Base-by-base conservation (phyloP, 148 eudicot species). In the Fagopyrum esculentum region DNA sequence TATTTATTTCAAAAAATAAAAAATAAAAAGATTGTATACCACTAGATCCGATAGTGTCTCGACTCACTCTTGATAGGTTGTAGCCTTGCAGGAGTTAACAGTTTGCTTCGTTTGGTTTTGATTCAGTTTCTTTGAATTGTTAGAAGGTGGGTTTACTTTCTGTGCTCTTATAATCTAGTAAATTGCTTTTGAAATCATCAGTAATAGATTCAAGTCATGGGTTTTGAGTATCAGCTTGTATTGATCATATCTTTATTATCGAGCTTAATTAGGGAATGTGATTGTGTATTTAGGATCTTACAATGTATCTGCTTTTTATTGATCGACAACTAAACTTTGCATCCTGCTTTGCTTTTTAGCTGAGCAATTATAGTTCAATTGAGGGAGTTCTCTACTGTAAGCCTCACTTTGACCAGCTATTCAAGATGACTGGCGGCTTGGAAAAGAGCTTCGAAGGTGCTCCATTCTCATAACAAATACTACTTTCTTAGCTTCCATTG, bases 331-430 rank as follows among this genome's bases (percentile, higher is more conserved):
- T 55, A n/a, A 1, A 55, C 6, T 17, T 55, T 17, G 2, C 7
- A n/a, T n/a, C 7, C 60, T 17, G 8, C 2, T 55, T n/a, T 55
- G 60, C 22, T 4, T 55, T 55, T 74, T 95, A 93, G 98, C 87
- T 93, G 78, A 84, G 84, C 74, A 89, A 88, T 66, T 91, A 84
- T 78, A 78, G 78, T 80, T 93, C 98, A 17, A 91, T 89, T 75
- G 98, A 91, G 82, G 95, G 98, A 59, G 97, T 93, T 61, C 76
- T 91, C n/a, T 91, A 93, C 55, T 93, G 98, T 81, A 91, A 87
- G 80, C 98, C 98, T 80, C 98, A 93, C 78, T 93, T 88, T 69
- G 88, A 87, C 81, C 98, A 91, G 80, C 89, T 93, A 47, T 85
- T 88, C 73, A 93, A 93, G 84, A 91, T 81, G 97, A 93, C 97